A percentile compares a stretch with the other conserved stretches of the same genome.
These are phyloP conservation scores for Plenodomus tracheiphilus DNA, from an alignment of 2,329 filamentous ascomycete genomes.

Conservation along the genomic window DNA sequence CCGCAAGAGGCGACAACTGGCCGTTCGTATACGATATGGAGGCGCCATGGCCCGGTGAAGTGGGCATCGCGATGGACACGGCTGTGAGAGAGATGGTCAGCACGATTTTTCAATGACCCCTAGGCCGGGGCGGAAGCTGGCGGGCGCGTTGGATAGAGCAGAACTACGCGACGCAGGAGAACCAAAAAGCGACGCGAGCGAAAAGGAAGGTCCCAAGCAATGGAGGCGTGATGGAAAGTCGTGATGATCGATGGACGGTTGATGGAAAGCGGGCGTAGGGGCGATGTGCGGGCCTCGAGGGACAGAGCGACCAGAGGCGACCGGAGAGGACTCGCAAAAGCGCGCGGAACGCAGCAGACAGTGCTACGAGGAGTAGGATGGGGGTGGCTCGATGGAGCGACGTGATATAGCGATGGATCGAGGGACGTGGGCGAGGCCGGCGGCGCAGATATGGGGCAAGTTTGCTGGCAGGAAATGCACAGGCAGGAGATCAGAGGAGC, in stretches of 20 bases:
- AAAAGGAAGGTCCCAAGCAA: constrained; percentile 29
- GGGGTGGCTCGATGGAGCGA: constrained; percentile 34
- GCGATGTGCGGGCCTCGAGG: constrained; percentile 24
- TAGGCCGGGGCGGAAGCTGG: constrained; percentile 38
- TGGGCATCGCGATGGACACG: constrained; percentile 65
- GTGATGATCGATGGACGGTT: constrained; percentile 38
- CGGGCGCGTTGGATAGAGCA: constrained; percentile 41
- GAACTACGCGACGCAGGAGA: constrained; percentile 50
- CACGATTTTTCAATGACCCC: constrained; percentile 39
- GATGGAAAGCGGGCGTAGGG: constrained; percentile 31
- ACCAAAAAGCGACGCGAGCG: constrained; percentile 36
- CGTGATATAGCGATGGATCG: constrained; percentile 38
- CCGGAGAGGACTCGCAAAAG: constrained; percentile 16
- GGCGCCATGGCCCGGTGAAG: constrained; percentile 65
- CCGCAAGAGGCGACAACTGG: constrained; percentile 60
- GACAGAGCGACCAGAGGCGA: constrained; percentile 15
- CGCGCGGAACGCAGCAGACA: constrained; percentile 14
- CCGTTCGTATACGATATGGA: constrained; percentile 69
- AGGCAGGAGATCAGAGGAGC: constrained; percentile 39
- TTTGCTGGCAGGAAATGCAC: constrained; percentile 15
- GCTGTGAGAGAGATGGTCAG: constrained; percentile 54
- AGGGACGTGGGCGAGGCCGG: constrained; percentile 38
- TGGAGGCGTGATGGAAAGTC: constrained; percentile 46
- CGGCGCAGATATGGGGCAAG: constrained; percentile 19
- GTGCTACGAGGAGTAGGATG: constrained; percentile 16